phyloP scores from a whole-genome alignment of 2,329 filamentous ascomycete species.

The Diaporthe velutina region DNA sequence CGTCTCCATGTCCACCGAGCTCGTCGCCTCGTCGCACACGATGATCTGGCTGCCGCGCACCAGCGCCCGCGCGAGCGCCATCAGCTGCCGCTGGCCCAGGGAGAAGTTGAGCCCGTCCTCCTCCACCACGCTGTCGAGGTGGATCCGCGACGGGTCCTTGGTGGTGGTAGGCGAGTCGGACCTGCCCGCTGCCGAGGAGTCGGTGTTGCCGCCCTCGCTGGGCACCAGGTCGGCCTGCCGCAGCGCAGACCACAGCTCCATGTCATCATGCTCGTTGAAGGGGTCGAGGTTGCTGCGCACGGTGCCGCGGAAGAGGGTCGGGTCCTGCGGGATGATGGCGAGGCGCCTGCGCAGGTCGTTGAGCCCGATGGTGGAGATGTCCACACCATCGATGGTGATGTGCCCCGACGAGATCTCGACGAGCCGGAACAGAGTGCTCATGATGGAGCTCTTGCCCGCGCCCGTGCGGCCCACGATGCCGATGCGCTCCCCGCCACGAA shows the following conservation, averaged over 20 bases:
- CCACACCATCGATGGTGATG: conserved; percentile 60
- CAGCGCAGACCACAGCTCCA: conserved; percentile 82
- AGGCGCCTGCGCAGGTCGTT: conserved; percentile 71
- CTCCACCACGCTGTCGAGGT: conserved; percentile 87
- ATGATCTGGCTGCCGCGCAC: conserved; percentile 92
- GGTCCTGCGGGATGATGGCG: conserved; percentile 77
- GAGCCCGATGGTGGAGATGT: conserved; percentile 71
- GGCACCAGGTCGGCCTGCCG: conserved; percentile 81
- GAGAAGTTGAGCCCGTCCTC: conserved; percentile 98
- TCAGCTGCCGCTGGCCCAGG: conserved; percentile 92
- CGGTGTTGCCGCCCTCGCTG: conserved; percentile 44
- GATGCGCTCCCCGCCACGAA: conserved; percentile 81
- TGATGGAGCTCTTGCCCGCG: conserved; percentile 75
- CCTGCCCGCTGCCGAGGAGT: conserved; percentile 49
- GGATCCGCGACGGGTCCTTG: conserved; percentile 69
- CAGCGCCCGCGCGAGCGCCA: conserved; percentile 92
- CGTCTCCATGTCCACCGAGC: conserved; percentile 93
- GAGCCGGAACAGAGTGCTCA: conserved; percentile 73
- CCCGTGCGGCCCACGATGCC: conserved; percentile 77
- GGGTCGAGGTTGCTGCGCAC: conserved; percentile 85
- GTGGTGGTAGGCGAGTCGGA: conserved; percentile 21
- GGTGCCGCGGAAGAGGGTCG: conserved; percentile 77
- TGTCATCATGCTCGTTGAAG: conserved; percentile 82
- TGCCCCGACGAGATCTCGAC: conserved; percentile 57
- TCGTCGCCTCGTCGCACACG: conserved; percentile 96